These are phyloP conservation scores for Phaffomyces thermotolerans DNA, from an alignment of 805 yeast genomes.

Conservation along the genomic window DNA sequence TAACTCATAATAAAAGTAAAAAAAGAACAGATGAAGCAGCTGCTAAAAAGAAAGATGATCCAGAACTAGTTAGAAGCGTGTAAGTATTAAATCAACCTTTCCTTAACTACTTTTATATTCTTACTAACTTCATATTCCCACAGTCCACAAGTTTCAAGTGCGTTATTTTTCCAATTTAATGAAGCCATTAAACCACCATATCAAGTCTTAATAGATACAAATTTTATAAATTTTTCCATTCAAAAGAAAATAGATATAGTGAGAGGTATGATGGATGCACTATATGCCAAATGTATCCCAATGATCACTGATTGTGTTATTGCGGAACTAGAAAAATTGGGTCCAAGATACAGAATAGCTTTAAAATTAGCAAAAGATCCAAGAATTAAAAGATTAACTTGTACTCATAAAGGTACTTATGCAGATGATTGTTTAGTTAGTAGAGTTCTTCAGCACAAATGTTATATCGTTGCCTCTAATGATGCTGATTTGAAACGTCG, in stretches of 20 bases:
- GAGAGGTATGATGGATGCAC: constrained; percentile 95
- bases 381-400: constrained; percentile 75
- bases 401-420: constrained; percentile 92
- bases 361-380: constrained; percentile 90
- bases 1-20: constrained; percentile 20
- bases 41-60: constrained; percentile 47
- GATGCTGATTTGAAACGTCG: constrained; percentile 96
- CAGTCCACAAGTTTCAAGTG: constrained; percentile 87
- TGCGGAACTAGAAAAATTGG: constrained; percentile 95
- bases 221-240: constrained; percentile 92
- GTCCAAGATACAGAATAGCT: constrained; percentile 92
- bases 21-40: constrained; percentile 34
- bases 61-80: constrained; percentile 64
- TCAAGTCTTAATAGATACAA: constrained; percentile 92
- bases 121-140: constrained; percentile 3
- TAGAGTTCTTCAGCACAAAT: constrained; percentile 91
- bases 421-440: constrained; percentile 97
- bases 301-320: constrained; percentile 94
- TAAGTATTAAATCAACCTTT: too few relatives aligned
- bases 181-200: constrained; percentile 97
- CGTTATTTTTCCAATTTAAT: constrained; percentile 90
- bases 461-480: constrained; percentile 94
- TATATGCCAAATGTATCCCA: constrained; percentile 93
- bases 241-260: constrained; percentile 92
- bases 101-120: too few relatives aligned